A percentile compares a stretch with the other conserved stretches of the same genome.
These are phyloP conservation scores for Cryptococcus neoformans DNA, from an alignment of 1,284 basidiomycete genomes.

Conservation along the genomic window DNA sequence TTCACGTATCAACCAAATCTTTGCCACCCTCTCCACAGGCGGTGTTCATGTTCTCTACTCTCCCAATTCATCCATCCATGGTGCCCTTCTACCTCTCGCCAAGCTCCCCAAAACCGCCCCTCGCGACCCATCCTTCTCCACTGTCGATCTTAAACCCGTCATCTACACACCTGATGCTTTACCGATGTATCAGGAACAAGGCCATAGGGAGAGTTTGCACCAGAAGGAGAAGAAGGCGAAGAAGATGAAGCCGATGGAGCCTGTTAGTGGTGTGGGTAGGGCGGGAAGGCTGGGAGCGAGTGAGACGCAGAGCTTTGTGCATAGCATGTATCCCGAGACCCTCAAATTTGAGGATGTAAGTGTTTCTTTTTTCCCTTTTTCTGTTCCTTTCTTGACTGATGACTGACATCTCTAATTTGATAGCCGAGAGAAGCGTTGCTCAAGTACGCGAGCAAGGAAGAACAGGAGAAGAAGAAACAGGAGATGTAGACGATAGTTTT, in stretches of 20 bases:
- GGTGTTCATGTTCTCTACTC: constrained; percentile 87
- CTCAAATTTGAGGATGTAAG: constrained; percentile 73
- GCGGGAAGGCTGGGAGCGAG: constrained; percentile 93
- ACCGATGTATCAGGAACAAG: constrained; percentile 82
- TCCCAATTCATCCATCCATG: constrained; percentile 78
- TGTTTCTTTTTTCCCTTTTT: neutral
- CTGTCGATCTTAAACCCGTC: constrained; percentile 65
- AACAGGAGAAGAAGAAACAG: constrained; percentile 42
- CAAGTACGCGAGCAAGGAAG: constrained; percentile 77
- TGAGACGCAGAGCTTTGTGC: constrained; percentile 92
- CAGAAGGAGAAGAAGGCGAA: constrained; percentile 87
- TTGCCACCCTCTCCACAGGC: constrained; percentile 83
- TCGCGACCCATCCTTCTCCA: constrained; percentile 75
- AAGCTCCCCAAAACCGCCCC: constrained; percentile 61
- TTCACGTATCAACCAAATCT: constrained; percentile 95
- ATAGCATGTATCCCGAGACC: constrained; percentile 65
- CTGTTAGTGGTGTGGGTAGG: constrained; percentile 83
- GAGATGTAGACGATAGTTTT: neutral
- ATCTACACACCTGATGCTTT: constrained; percentile 88
- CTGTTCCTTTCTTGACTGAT: no score
- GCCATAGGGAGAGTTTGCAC: constrained; percentile 75
- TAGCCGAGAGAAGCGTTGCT: constrained; percentile 95
- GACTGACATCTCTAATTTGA: constrained; percentile 7
- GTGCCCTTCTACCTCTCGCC: constrained; percentile 79
- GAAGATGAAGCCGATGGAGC: constrained; percentile 84